Conservation (phyloP, 805 yeast species). For the Isabelozyma gotoi region DNA sequence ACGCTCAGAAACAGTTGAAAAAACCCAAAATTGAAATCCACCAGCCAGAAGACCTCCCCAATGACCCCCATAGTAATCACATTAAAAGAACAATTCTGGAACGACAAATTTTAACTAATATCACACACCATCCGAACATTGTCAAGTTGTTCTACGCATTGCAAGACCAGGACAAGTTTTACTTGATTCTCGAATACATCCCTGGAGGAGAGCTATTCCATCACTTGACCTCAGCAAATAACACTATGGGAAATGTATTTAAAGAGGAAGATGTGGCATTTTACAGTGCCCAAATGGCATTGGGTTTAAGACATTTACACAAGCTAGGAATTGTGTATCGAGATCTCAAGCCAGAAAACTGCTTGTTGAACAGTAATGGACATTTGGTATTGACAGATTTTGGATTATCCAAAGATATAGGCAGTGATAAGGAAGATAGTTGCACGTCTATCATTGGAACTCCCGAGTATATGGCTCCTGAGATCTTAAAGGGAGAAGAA, state of each 20-base stretch:
- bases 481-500: slow-evolving; percentile 71
- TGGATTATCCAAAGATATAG: slow-evolving; percentile 60
- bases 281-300: slow-evolving; percentile 68
- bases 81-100: slow-evolving; percentile 81
- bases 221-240: slow-evolving; percentile 49
- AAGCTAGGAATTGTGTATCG: slow-evolving; percentile 80
- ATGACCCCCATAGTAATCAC: slow-evolving; percentile 17
- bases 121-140: slow-evolving; percentile 71
- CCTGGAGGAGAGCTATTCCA: slow-evolving; percentile 87
- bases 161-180: slow-evolving; percentile 76
- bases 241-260: slow-evolving; percentile 44
- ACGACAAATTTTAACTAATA: slow-evolving; percentile 65
- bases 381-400: slow-evolving; percentile 84
- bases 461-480: slow-evolving; percentile 89
- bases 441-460: slow-evolving; percentile 70
- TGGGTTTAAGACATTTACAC: slow-evolving; percentile 77
- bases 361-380: slow-evolving; percentile 73
- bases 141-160: slow-evolving; percentile 81
- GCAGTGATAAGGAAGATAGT: slow-evolving; percentile 29
- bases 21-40: slow-evolving; percentile 75
- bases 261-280: slow-evolving; percentile 43
- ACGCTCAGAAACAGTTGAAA: slow-evolving; percentile 82
- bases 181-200: slow-evolving; percentile 73
- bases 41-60: slow-evolving; percentile 6
- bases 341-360: slow-evolving; percentile 88